Conservation (phyloP, 2,329 filamentous ascomycete species). For the Aspergillus sp. region DNA sequence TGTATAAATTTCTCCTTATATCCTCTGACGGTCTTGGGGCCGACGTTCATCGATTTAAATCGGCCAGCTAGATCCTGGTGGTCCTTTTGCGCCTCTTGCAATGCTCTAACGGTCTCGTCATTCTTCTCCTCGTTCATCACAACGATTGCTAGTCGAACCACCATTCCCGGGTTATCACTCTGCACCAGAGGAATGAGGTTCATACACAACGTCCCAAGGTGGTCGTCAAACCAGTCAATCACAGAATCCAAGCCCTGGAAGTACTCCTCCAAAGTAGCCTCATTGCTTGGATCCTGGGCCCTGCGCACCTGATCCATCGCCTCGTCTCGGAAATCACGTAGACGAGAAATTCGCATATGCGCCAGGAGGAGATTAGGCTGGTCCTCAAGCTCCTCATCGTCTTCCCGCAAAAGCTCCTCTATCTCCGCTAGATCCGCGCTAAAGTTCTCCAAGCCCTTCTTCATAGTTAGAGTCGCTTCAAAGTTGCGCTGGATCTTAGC, state of each 20-base stretch:
- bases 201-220: constrained; percentile 83
- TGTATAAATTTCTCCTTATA: constrained; percentile 96
- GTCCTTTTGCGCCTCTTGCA: constrained; percentile 92
- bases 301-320: constrained; percentile 93
- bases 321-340: constrained; percentile 92
- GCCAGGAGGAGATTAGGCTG: constrained; percentile 89
- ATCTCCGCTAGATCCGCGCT: constrained; percentile 73
- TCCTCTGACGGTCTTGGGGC: constrained; percentile 85
- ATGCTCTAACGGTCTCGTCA: constrained; percentile 82
- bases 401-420: constrained; percentile 75
- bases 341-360: constrained; percentile 87
- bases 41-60: constrained; percentile 93
- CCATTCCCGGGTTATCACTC: constrained; percentile 80
- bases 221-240: constrained; percentile 93
- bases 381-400: constrained; percentile 81
- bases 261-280: constrained; percentile 83
- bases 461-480: constrained; percentile 89
- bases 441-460: constrained; percentile 83
- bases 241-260: constrained; percentile 83
- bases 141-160: constrained; percentile 87
- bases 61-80: constrained; percentile 91
- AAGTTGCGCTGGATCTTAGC: constrained; percentile 78
- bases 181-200: constrained; percentile 87
- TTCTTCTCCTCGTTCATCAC: constrained; percentile 97
- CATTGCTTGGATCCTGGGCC: constrained; percentile 69